phyloP scores from a whole-genome alignment of 176 grass and related monocot species.

The Avena sativa region DNA sequence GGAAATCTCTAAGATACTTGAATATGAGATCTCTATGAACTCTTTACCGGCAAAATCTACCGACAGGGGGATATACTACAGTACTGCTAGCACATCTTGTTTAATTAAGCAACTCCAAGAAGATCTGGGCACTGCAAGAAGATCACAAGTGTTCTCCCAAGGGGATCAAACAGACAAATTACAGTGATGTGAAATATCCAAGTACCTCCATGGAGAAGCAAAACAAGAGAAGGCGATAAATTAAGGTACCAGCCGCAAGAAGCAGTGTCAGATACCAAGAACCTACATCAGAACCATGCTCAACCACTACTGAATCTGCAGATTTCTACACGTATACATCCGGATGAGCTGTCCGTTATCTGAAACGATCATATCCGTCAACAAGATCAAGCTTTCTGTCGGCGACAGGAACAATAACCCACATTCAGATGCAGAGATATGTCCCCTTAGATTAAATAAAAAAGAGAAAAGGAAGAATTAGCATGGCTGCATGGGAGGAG shows the following conservation, averaged over 20 bases:
- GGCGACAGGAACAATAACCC: constrained; percentile 56
- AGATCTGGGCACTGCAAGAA: constrained; percentile 43
- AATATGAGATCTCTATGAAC: constrained; percentile 44
- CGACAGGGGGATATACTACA: constrained; percentile 47
- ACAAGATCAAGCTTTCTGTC: constrained; percentile 49
- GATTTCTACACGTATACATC: constrained; percentile 49
- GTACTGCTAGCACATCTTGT: background rate
- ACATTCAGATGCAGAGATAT: constrained; percentile 54
- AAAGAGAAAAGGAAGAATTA: background rate
- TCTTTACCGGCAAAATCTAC: constrained; percentile 50
- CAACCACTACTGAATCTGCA: constrained; percentile 51
- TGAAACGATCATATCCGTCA: constrained; percentile 51
- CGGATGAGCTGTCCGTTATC: constrained; percentile 55
- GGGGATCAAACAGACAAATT: constrained; percentile 45
- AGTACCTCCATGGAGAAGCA: constrained; percentile 38
- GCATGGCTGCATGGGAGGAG: constrained; percentile 51
- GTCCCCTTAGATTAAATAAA: constrained; percentile 47
- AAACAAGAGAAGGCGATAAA: constrained; percentile 28
- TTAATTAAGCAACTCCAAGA: constrained; percentile 41
- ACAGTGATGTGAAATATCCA: constrained; percentile 49
- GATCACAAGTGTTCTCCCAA: constrained; percentile 39
- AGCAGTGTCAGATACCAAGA: constrained; percentile 46
- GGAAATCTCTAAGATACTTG: constrained; percentile 53
- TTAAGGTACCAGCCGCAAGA: constrained; percentile 41
- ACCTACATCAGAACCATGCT: constrained; percentile 46